These are phyloP conservation scores for Hypomontagnella submonticulosa DNA, from an alignment of 495 filamentous ascomycete genomes.

Conservation along the genomic window DNA sequence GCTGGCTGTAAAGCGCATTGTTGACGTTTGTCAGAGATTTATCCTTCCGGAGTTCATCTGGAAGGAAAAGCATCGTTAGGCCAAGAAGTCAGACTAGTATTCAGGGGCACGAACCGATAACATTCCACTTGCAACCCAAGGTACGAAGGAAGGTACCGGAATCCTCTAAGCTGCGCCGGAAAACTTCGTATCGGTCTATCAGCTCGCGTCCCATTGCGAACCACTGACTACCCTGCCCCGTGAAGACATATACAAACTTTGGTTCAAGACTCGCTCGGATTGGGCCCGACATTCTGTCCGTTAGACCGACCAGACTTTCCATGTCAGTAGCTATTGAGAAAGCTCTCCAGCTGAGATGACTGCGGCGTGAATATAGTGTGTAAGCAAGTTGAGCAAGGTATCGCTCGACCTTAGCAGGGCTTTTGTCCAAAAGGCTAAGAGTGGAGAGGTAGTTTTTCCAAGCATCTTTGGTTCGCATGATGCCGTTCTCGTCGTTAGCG, in stretches of 20 bases:
- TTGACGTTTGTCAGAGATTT: conserved; percentile 40
- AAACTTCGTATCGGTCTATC: conserved; percentile 29
- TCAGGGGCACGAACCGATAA: conserved; percentile 27
- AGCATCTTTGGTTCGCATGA: conserved; percentile 33
- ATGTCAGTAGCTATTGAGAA: too few species aligned
- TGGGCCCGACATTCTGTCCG: background rate
- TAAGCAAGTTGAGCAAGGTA: too few species aligned
- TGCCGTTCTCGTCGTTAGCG: conserved; percentile 45
- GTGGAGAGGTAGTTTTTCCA: too few species aligned
- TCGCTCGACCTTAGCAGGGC: too few species aligned
- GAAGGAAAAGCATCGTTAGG: too few species aligned
- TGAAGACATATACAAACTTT: conserved; percentile 48
- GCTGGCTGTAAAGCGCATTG: conserved; percentile 48
- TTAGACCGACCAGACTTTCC: too few species aligned
- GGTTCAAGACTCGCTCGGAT: background rate
- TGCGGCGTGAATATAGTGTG: too few species aligned
- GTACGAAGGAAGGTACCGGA: conserved; percentile 27
- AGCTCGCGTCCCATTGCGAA: conserved; percentile 61
- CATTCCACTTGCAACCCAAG: conserved; percentile 41
- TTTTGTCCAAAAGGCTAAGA: too few species aligned
- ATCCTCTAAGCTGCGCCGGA: conserved; percentile 22
- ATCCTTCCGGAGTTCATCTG: too few species aligned
- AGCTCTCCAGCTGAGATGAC: too few species aligned
- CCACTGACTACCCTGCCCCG: conserved; percentile 59
- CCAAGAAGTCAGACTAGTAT: too few species aligned